phyloP scores from a whole-genome alignment of 257 asterid species.

The Catharanthus roseus region DNA sequence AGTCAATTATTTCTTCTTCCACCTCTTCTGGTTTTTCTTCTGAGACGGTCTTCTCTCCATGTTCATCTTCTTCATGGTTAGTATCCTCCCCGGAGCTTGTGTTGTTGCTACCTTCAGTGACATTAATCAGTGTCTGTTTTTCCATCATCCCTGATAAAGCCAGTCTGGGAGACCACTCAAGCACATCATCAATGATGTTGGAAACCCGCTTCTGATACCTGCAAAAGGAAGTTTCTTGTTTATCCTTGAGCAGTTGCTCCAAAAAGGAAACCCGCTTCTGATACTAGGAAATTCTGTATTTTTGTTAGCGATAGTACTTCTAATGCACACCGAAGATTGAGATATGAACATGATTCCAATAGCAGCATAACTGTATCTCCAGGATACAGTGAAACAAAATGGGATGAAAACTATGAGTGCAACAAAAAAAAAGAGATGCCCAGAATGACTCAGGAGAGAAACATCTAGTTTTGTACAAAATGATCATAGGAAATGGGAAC shows the following conservation, averaged over 20 bases:
- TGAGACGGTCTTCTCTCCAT: constrained; percentile 28
- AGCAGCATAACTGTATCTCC: no score
- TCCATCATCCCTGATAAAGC: constrained; percentile 98
- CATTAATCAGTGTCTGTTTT: constrained; percentile 53
- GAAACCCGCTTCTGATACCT: constrained; percentile 96
- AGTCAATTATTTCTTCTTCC: constrained; percentile 33
- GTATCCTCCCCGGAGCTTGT: constrained; percentile 29
- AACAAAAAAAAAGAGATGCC: no score
- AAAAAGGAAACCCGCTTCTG: no score
- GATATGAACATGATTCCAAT: no score
- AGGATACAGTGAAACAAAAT: no score
- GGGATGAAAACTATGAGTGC: no score
- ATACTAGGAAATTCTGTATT: no score
- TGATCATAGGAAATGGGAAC: background rate
- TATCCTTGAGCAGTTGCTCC: background rate
- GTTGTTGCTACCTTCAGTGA: constrained; percentile 41
- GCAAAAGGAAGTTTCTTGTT: constrained; percentile 18
- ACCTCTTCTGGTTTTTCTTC: constrained; percentile 38
- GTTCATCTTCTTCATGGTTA: constrained; percentile 22
- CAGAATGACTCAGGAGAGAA: no score
- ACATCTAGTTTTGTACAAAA: background rate
- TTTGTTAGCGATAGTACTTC: no score
- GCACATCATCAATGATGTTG: constrained; percentile 92
- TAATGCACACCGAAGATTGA: no score
- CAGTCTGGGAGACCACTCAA: constrained; percentile 93